phyloP scores from a whole-genome alignment of 768 basidiomycete genomes.

The Russula olivacea region DNA sequence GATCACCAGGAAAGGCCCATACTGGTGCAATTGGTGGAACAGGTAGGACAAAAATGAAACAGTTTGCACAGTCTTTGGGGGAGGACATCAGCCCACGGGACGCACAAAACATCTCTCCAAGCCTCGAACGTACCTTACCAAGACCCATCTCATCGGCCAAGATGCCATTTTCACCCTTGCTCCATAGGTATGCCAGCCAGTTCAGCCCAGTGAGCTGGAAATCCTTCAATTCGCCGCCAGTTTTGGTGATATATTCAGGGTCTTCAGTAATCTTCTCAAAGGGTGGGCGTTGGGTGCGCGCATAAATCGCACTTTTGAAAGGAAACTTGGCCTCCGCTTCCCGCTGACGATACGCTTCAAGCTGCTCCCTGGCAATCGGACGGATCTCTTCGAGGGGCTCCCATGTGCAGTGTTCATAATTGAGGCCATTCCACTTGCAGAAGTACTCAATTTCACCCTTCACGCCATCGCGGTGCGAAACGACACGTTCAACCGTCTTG shows the following conservation, averaged over 20 bases:
- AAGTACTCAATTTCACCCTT: conserved; percentile 72
- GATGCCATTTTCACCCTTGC: conserved; percentile 91
- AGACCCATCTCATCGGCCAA: conserved; percentile 99
- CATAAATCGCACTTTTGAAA: conserved; percentile 70
- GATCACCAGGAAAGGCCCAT: conserved; percentile 95
- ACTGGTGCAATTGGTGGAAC: conserved; percentile 87
- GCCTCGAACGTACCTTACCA: conserved; percentile 59
- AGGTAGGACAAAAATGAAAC: conserved; percentile 93
- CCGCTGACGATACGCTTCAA: conserved; percentile 72
- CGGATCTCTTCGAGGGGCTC: conserved; percentile 78
- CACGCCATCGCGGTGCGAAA: conserved; percentile 66
- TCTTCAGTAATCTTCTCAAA: conserved; percentile 84
- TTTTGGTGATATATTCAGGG: conserved; percentile 73
- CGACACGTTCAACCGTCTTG: conserved; percentile 87
- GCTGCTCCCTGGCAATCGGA: conserved; percentile 66
- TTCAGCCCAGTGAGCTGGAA: conserved; percentile 98
- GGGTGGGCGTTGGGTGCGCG: conserved; percentile 59
- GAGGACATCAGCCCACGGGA: conserved; percentile 22
- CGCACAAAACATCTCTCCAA: not conserved
- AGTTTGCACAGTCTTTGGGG: conserved; percentile 81
- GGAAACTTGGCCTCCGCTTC: conserved; percentile 79
- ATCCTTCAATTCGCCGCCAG: conserved; percentile 88
- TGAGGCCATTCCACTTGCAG: conserved; percentile 93
- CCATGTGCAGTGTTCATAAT: conserved; percentile 96
- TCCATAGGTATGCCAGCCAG: conserved; percentile 98